Evolutionary conservation across 2,329 filamentous ascomycete genomes (phyloP), one percentile per base, ranked within the genome.

Genomic region (Beauveria bassiana): DNA sequence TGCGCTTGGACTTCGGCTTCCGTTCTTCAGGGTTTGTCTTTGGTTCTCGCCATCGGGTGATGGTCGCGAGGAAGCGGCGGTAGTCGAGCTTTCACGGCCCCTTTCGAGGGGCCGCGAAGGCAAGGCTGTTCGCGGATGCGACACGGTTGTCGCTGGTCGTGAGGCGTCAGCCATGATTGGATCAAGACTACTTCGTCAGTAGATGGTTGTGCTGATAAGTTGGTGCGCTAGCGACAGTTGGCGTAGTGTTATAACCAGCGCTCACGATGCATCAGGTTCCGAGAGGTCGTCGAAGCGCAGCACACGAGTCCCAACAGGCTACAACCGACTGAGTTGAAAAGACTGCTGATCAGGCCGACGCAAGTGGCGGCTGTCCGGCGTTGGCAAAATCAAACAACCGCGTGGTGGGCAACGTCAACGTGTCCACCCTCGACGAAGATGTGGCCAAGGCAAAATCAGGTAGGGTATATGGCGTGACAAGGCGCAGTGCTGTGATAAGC

Each of bases 41-140:
- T 61, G 64, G 22, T 53, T 63, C n/a, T 72, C 69, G 22, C 63
- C 64, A 24, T 67, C 68, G 9, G 63, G 61, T 20, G 69, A 66
- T 34, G 68, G 64, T 62, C 67, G 65, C 31, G 67, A 65, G 46
- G 68, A 40, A 38, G 24, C 16, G 24, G 66, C 43, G 50, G 43
- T 40, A 52, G 54, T 24, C 7, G 53, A 38, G 14, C 22, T 61
- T 55, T 72, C 71, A 55, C 66, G 66, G 28, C 66, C 63, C 64
- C 70, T 75, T 26, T 70, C 69, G 68, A 74, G 70, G 40, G 74
- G 74, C 40, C 74, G 68, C 49, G 74, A 74, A 31, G 74, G 74
- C 43, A 76, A 67, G 10, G 74, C 74, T 45, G 74, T 76, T 63
- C 74, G 70, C 55, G 64, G 69, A 53, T 71, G 68, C 66, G 69